These are phyloP conservation scores for Apiospora arundinis DNA, from an alignment of 2,329 filamentous ascomycete species.

Conservation along the genomic window DNA sequence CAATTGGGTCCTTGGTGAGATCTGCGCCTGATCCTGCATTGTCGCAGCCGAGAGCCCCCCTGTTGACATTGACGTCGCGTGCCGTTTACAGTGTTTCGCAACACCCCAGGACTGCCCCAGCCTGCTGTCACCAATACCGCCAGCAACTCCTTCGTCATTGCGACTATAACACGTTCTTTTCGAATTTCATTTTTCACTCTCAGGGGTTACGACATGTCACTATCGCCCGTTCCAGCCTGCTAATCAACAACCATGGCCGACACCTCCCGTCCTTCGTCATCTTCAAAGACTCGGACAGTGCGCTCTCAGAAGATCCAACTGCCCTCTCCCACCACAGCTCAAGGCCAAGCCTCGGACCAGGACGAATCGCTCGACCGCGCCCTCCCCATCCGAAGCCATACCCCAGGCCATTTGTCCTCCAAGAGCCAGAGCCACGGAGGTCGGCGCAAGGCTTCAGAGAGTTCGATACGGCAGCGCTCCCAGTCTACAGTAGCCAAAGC, in stretches of 20 bases:
- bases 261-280: constrained; percentile 38
- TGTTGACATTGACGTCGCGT: constrained; percentile 19
- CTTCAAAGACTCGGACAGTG: constrained; percentile 51
- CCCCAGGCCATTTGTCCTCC: constrained; percentile 65
- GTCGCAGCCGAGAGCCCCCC: constrained; percentile 1
- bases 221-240: not conserved
- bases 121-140: constrained; percentile 8
- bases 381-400: constrained; percentile 60
- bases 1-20: not conserved
- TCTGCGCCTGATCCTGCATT: constrained; percentile 3
- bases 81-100: constrained; percentile 15
- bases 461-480: constrained; percentile 60
- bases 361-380: constrained; percentile 44
- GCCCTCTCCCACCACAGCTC: constrained; percentile 42
- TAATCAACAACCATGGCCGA: constrained; percentile 37
- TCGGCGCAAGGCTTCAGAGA: constrained; percentile 57
- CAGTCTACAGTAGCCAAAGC: constrained; percentile 51
- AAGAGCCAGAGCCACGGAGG: constrained; percentile 55
- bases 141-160: constrained; percentile 9
- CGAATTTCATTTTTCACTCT: not conserved
- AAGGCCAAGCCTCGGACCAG: constrained; percentile 39
- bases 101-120: constrained; percentile 6
- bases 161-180: constrained; percentile 13
- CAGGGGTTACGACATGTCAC: constrained; percentile 17
- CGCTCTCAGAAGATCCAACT: constrained; percentile 60